Evolutionary conservation across 257 asterid species (phyloP), one percentile per base, ranked within the genome.

Genomic region (Craterostigma plantagineum): DNA sequence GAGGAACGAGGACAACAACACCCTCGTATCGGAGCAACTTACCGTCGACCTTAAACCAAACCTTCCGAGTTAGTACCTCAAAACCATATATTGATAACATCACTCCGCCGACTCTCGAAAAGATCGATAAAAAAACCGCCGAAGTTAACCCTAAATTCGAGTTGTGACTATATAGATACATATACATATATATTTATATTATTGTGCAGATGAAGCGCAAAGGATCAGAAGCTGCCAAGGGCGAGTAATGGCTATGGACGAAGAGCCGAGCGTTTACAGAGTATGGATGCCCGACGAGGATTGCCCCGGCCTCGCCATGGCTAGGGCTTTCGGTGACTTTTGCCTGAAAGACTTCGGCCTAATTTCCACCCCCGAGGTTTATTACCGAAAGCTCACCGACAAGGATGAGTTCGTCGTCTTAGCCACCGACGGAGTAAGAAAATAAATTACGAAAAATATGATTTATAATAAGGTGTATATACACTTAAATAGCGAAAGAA

Each of bases 271-370:
- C 39, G 79, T 81, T 37, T 81, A 58, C 47, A 54, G 92, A 48
- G 59, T 85, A 16, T 85, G 96, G 96, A 77, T 85, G 94, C 96
- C 96, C 9, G 63, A 80, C 41, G 73, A 75, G 64, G 92, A 81
- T 53, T 75, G 85, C 61, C 96, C 96, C 0, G 96, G 96, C 13
- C 72, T 85, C 38, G 96, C 94, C 55, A 85, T 85, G 96, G 77
- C 96, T 1, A 63, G 94, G 39, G 91, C 94, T 27, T 85, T 85
- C 43, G 96, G 96, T 33, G 96, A 81, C 53, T 85, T 85, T 51
- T 80, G 92, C 58, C 57, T 85, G 36, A 80, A 85, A 49, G 94
- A 85, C 46, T 80, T 18, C 30, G 96, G 96, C 18, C 71, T 85
- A 34, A 72, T 77, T 34, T 77, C 92, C 7, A 69, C 73, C 9